A percentile compares a stretch with the other conserved stretches of the same genome.
Evolutionary conservation across 2,329 filamentous ascomycete genomes (phyloP).

Genomic region (Botryosphaeria dothidea): DNA sequence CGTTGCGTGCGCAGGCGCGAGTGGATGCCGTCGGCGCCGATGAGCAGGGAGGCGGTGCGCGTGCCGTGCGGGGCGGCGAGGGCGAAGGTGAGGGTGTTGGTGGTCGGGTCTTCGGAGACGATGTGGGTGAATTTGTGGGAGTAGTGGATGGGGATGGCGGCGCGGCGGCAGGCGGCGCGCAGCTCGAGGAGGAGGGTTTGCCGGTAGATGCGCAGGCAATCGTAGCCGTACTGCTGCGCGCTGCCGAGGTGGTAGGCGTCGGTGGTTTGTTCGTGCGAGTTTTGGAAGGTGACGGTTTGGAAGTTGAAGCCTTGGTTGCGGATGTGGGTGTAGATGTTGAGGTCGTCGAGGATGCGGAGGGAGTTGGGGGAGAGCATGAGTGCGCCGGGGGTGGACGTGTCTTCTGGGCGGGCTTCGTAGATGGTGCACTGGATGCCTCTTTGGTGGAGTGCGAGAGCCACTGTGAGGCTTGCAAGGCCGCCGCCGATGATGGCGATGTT

Average conservation of each 20-base stretch:
- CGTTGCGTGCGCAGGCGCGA: conserved; percentile 53
- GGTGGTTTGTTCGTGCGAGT: conserved; percentile 37
- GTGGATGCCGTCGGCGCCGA: conserved; percentile 63
- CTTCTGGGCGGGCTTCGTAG: conserved; percentile 26
- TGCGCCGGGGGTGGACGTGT: conserved; percentile 43
- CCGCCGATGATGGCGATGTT: conserved; percentile 50
- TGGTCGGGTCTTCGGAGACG: conserved; percentile 26
- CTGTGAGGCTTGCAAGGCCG: conserved; percentile 51
- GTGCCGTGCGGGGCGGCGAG: conserved; percentile 52
- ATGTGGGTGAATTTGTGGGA: conserved; percentile 50
- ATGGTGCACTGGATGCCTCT: conserved; percentile 50
- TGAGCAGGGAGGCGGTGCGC: conserved; percentile 45
- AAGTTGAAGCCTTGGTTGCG: conserved; percentile 51
- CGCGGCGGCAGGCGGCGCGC: conserved; percentile 39
- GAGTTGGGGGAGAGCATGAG: conserved; percentile 62
- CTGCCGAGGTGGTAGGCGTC: conserved; percentile 52
- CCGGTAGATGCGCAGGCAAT: conserved; percentile 56
- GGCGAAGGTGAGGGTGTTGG: conserved; percentile 43
- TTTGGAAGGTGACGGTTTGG: conserved; percentile 50
- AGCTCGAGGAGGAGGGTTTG: conserved; percentile 53
- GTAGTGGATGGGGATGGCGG: conserved; percentile 47
- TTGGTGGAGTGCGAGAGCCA: conserved; percentile 57
- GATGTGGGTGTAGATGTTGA: conserved; percentile 51
- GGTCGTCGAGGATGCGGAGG: conserved; percentile 52
- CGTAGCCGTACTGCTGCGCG: conserved; percentile 51